Evolutionary conservation across 2,329 filamentous ascomycete genomes (phyloP), one percentile per base, ranked within the genome.

Genomic region (Cladosporium sp.): DNA sequence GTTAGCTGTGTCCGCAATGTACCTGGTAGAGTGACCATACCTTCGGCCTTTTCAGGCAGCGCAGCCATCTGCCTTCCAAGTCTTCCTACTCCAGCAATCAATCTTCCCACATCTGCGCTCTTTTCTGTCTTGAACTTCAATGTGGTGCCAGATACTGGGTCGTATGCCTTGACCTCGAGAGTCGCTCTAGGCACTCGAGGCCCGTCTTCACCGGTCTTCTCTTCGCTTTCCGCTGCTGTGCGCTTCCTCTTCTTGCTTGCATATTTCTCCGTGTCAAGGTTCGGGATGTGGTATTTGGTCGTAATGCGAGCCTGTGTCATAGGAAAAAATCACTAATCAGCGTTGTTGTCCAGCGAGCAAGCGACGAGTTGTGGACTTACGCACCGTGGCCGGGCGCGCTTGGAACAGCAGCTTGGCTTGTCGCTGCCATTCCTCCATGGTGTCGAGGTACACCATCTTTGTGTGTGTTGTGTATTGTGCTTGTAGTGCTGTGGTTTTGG

Each of bases 41-140:
- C 79, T 64, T 80, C 80, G 48, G 71, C 69, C 43, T 75, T 74
- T 66, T 81, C 79, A 10, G 81, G 80, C 67, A 83, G 69, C 14
- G 79, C 82, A 14, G 81, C 85, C 79, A 87, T 87, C 6, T 83
- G 80, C 63, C 88, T 84, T n/a, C 89, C 92, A 70, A 97, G 79
- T 65, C 86, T 85, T 0, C 92, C 93, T 68, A 99, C 78, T 51
- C 89, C 87, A 60, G 88, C 86, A 65, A 99, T 86, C 72, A 99
- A 80, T 30, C 95, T 84, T 26, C 90, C 89, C 11, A 99, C 93
- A 80, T 98, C 94, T 23, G 92, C 91, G 23, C 91, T 92, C 79
- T 97, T 96, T 76, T 89, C 90, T 39, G 95, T 99, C 76, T 87
- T 86, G 83, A 97, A 98, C 80, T 97, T 96, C 68, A 99, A 85